Conservation (phyloP, 495 filamentous ascomycete genomes). For the Lasiosphaeris hirsuta region DNA sequence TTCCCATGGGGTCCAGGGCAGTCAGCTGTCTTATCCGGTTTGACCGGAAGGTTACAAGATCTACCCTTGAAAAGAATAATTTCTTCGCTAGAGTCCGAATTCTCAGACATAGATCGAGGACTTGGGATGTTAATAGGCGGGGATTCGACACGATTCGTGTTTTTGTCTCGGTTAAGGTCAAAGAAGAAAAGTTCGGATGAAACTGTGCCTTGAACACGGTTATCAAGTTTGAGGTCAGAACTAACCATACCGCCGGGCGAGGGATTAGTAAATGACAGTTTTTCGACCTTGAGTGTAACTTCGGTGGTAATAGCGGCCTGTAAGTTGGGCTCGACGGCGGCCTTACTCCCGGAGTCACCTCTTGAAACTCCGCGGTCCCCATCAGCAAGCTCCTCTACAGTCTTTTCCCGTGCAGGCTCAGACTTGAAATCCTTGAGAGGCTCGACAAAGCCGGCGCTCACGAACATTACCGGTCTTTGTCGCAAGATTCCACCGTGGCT, state of each 20-base stretch:
- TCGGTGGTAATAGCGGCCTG: no score
- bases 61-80: conserved; percentile 64
- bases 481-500: conserved; percentile 41
- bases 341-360: not conserved
- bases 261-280: no score
- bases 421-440: conserved; percentile 36
- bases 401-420: not conserved
- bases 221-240: no score
- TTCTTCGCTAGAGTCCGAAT: conserved; percentile 60
- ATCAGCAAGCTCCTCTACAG: not conserved
- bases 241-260: no score
- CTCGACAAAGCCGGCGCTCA: conserved; percentile 65
- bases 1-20: not conserved
- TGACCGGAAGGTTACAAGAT: conserved; percentile 17
- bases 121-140: conserved; percentile 10
- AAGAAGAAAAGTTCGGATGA: conserved; percentile 24
- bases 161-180: conserved; percentile 23
- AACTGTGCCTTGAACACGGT: no score
- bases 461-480: conserved; percentile 62
- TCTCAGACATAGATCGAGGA: conserved; percentile 32
- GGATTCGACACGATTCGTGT: not conserved
- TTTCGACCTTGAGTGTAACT: no score
- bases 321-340: not conserved
- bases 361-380: no score
- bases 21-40: not conserved